Percentiles rank a stretch among this genome's conserved stretches.
Evolutionary conservation across 352 stramenopile species (phyloP).

Genomic region (Globisporangium iwayamae): DNA sequence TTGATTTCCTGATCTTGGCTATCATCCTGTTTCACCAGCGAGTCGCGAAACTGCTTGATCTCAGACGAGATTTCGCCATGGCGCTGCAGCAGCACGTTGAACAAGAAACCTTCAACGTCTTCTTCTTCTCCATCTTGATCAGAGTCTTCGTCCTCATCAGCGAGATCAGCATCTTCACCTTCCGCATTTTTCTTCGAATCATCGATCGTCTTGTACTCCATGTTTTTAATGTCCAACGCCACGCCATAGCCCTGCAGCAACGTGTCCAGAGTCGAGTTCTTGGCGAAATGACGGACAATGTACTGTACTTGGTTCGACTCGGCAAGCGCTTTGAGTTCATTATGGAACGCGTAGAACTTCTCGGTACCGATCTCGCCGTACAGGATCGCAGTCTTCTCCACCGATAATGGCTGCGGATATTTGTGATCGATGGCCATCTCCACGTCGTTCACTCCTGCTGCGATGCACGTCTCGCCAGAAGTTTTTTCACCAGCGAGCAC

Average conservation of each 20-base stretch:
- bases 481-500: constrained; percentile 25
- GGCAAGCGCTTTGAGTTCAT: constrained; percentile 50
- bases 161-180: constrained; percentile 24
- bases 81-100: constrained; percentile 45
- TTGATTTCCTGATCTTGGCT: constrained; percentile 41
- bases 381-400: constrained; percentile 59
- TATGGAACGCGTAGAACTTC: constrained; percentile 71
- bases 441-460: constrained; percentile 63
- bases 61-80: constrained; percentile 40
- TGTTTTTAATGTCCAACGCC: constrained; percentile 95
- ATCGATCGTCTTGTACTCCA: constrained; percentile 96
- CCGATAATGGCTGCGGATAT: constrained; percentile 39
- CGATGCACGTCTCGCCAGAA: constrained; percentile 43
- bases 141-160: constrained; percentile 30
- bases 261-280: constrained; percentile 64
- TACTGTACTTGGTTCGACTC: constrained; percentile 65
- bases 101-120: constrained; percentile 65
- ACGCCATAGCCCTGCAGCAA: constrained; percentile 91
- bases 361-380: constrained; percentile 77
- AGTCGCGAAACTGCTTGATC: constrained; percentile 51
- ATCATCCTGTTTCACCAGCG: constrained; percentile 43
- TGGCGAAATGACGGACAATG: constrained; percentile 78
- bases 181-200: constrained; percentile 70
- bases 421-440: constrained; percentile 71
- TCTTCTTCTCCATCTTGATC: constrained; percentile 42